phyloP scores from a whole-genome alignment of 164 flowering plant genomes.

The Taxillus chinensis region DNA sequence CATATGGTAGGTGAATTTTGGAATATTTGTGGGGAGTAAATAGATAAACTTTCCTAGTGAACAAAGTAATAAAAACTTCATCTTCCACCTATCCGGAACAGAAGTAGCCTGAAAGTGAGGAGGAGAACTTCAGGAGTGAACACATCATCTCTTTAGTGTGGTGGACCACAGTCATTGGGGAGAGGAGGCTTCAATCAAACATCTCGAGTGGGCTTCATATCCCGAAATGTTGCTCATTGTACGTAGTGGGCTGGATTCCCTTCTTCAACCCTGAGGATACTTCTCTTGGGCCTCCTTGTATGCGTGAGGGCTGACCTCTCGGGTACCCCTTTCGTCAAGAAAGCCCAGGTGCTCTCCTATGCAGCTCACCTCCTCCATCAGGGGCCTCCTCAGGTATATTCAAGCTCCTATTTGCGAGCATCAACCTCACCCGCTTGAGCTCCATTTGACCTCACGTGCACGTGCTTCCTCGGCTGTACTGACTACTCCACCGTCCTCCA shows the following conservation, averaged over 20 bases:
- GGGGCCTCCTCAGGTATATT: conserved; percentile 21
- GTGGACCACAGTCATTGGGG: no score
- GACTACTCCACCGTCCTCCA: conserved; percentile 12
- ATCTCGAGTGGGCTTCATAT: conserved; percentile 64
- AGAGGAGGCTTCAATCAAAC: background rate
- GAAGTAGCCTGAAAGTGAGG: no score
- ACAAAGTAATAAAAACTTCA: no score
- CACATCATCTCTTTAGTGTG: no score
- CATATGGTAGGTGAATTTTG: no score
- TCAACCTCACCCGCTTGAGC: conserved; percentile 5
- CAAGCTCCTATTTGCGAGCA: conserved; percentile 5
- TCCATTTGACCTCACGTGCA: conserved; percentile 4
- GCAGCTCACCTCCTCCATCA: conserved; percentile 13
- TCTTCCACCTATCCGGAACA: no score
- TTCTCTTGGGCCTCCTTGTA: conserved; percentile 22
- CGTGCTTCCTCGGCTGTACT: conserved; percentile 11
- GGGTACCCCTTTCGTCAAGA: conserved; percentile 24
- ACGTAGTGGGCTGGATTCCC: background rate
- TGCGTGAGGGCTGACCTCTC: conserved; percentile 17
- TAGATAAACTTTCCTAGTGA: no score
- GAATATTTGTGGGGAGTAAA: no score
- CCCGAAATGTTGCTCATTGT: conserved; percentile 39
- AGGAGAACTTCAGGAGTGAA: no score
- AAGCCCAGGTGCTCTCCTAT: conserved; percentile 12
- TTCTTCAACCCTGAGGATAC: conserved; percentile 11